phyloP scores from a whole-genome alignment of 192 early-diverging fungal species.

The Haplosporangium gracile region DNA sequence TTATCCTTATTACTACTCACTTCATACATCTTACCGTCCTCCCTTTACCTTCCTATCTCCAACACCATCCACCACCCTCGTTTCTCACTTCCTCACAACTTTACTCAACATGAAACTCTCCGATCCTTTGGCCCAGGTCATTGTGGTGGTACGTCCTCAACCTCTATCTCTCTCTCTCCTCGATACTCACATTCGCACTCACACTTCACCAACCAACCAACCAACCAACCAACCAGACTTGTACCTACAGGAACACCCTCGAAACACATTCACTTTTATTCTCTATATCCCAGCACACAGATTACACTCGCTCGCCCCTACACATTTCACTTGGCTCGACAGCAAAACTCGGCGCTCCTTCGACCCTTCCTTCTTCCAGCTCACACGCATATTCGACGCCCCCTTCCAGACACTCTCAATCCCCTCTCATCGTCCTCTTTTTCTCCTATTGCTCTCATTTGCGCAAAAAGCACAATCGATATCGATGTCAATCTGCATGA shows the following conservation, averaged over 20 bases:
- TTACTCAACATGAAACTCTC: conserved; percentile 23
- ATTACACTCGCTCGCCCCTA: neutral
- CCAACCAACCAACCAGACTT: too few relatives aligned
- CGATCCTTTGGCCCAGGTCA: conserved; percentile 49
- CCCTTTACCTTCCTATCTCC: neutral
- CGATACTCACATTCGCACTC: too few relatives aligned
- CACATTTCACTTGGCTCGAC: neutral
- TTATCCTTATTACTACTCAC: conserved; percentile 28
- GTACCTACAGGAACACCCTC: too few relatives aligned
- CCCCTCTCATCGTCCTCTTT: neutral
- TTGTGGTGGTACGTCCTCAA: conserved; percentile 35
- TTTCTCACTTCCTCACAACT: neutral
- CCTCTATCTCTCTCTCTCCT: neutral
- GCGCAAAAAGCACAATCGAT: neutral
- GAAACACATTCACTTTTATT: too few relatives aligned
- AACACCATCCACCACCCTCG: neutral
- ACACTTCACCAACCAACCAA: too few relatives aligned
- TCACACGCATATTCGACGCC: neutral
- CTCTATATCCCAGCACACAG: neutral
- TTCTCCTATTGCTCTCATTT: neutral
- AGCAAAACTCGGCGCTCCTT: neutral
- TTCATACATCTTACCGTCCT: conserved; percentile 15
- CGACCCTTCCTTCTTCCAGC: neutral
- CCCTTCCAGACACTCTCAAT: neutral
- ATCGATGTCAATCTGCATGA: conserved; percentile 3